A percentile compares a stretch with the other conserved stretches of the same genome.
These are phyloP conservation scores for Capronia coronata DNA, from an alignment of 2,329 filamentous ascomycete genomes.

Conservation along the genomic window DNA sequence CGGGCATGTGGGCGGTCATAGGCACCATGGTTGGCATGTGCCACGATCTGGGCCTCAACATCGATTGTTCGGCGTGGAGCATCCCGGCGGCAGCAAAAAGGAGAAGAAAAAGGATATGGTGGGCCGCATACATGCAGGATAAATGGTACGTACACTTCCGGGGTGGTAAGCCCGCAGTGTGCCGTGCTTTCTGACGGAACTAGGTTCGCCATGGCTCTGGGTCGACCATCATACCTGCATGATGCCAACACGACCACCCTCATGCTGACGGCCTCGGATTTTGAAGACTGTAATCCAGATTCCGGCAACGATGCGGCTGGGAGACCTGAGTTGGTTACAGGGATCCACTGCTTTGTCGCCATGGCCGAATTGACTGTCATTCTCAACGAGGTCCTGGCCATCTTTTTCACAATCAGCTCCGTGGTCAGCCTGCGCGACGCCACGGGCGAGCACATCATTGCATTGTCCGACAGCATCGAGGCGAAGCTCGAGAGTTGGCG, in stretches of 20 bases:
- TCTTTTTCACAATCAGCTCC: slow-evolving; percentile 16
- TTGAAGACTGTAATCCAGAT: slow-evolving; percentile 6
- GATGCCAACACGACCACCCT: slow-evolving; percentile 13
- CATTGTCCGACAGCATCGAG: slow-evolving; percentile 11
- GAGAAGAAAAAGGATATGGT: slow-evolving; percentile 13
- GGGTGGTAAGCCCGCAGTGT: too few species aligned
- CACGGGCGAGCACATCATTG: slow-evolving; percentile 10
- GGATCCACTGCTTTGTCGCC: slow-evolving; percentile 16
- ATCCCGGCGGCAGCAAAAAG: slow-evolving; percentile 7
- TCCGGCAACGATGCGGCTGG: neutral
- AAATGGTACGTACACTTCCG: slow-evolving; percentile 7
- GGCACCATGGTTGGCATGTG: slow-evolving; percentile 11
- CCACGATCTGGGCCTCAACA: slow-evolving; percentile 13
- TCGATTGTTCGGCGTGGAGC: slow-evolving; percentile 15
- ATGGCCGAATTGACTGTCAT: slow-evolving; percentile 14
- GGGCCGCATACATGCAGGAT: slow-evolving; percentile 15
- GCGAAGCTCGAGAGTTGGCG: slow-evolving; percentile 10
- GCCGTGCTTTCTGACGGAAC: neutral
- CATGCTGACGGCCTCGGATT: slow-evolving; percentile 12
- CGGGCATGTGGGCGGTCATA: slow-evolving; percentile 14
- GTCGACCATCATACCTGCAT: slow-evolving; percentile 13
- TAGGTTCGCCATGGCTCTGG: slow-evolving; percentile 18
- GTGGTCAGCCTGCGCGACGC: slow-evolving; percentile 11
- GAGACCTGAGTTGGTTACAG: slow-evolving; percentile 12
- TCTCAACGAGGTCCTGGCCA: slow-evolving; percentile 12